Evolutionary conservation across 2,329 filamentous ascomycete genomes (phyloP), one percentile per base, ranked within the genome.

Genomic region (Aspergillus pseudoviridinutans): DNA sequence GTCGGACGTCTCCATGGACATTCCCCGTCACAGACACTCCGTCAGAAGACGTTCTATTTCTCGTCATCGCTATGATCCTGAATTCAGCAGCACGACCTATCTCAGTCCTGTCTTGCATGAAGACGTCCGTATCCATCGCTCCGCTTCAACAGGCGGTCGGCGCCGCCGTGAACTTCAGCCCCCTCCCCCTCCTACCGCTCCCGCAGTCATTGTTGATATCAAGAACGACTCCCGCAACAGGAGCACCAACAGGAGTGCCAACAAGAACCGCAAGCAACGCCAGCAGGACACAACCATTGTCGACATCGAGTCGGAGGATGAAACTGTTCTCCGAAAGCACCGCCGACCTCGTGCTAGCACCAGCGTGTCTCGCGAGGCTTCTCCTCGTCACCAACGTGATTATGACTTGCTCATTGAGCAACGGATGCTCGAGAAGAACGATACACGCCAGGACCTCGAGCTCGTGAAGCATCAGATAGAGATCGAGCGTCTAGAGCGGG

Each of bases 191-290:
- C 65, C 61, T 10, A 62, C 68, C 12, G 62, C 70, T 10, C 62
- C 68, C 12, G 62, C 70, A 12, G 68, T 74, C 53, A 68, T 72
- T 42, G 64, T 75, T 53, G 74, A 74, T 57, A 74, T 68, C 65
- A 71, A 70, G 55, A 71, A 72, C 41, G 67, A 68, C 24, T 63
- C 62, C 46, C 61, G 64, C 42, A 67, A 67, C 50, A 65, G 66
- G 49, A 66, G 66, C 49, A 66, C 55, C 61, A 71, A 66, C 50
- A 68, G 65, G 52, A 64, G 61, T 25, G 49, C 50, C 46, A 32
- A 60, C 63, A 64, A 52, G 60, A 63, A 50, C 55, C 64, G 58
- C 51, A 67, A 66, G 44, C 56, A 62, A 38, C 32, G 14, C 14
- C 28, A 54, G 24, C 27, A 60, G 10, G 57, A 63, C 7, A 58